Conservation (phyloP, 345 rosid species). For the Salix purpurea region DNA sequence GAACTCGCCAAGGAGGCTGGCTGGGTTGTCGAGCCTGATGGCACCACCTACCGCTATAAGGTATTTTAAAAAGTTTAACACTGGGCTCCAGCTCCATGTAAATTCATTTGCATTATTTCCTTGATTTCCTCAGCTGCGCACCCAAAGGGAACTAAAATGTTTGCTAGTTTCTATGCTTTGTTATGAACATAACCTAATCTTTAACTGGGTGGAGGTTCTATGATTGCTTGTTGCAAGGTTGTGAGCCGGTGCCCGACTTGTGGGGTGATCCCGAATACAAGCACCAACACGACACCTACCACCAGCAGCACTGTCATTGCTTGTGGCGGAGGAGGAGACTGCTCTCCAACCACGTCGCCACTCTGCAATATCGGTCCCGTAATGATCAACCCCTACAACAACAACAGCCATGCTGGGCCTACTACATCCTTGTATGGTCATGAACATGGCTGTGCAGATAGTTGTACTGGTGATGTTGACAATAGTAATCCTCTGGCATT, state of each 20-base stretch:
- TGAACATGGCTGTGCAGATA: neutral
- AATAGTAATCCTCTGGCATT: constrained; percentile 21
- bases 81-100: neutral
- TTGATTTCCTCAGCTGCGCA: neutral
- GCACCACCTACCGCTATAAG: constrained; percentile 41
- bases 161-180: too few species aligned
- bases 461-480: constrained; percentile 1
- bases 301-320: constrained; percentile 27
- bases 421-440: constrained; percentile 3
- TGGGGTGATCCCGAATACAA: constrained; percentile 15
- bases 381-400: neutral
- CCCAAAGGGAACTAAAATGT: too few species aligned
- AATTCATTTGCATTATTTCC: neutral
- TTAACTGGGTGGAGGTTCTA: too few species aligned
- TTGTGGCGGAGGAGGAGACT: constrained; percentile 23
- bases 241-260: constrained; percentile 36
- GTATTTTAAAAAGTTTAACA: neutral
- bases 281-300: constrained; percentile 27
- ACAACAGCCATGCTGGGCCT: neutral
- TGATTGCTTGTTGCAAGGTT: constrained; percentile 6
- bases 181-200: too few species aligned
- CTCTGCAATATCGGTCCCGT: constrained; percentile 11
- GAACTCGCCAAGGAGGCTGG: constrained; percentile 52
- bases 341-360: constrained; percentile 38
- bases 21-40: constrained; percentile 48